Percentiles rank a stretch among this genome's conserved stretches.
These are phyloP conservation scores for Berberis vulgaris DNA, from an alignment of 164 flowering plant genomes.

Conservation along the genomic window DNA sequence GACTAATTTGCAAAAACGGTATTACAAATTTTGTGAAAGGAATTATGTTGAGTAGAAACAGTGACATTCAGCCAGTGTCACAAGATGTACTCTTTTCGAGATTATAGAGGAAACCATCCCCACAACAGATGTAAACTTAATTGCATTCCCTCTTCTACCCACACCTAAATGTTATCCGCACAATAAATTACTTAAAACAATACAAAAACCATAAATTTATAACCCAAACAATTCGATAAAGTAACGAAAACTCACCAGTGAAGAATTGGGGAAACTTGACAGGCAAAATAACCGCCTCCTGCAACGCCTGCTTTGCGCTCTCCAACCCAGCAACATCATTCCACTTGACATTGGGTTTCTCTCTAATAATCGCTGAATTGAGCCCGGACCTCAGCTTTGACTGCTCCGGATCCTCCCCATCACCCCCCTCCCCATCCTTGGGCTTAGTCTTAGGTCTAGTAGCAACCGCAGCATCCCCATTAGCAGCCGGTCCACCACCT, in stretches of 20 bases:
- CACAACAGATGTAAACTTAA: no score
- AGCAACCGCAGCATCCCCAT: conserved; percentile 84
- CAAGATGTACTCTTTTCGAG: no score
- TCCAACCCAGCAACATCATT: conserved; percentile 94
- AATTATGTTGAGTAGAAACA: no score
- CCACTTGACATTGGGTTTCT: conserved; percentile 98
- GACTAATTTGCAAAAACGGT: no score
- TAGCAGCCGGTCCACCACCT: conserved; percentile 62
- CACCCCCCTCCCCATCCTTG: conserved; percentile 50
- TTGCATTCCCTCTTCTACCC: no score
- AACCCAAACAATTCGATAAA: not conserved
- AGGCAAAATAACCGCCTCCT: conserved; percentile 95
- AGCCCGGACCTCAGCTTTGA: conserved; percentile 75
- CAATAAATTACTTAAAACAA: no score
- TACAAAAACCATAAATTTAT: not conserved
- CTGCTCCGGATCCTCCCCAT: conserved; percentile 87
- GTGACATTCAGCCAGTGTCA: no score
- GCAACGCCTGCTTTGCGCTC: conserved; percentile 93
- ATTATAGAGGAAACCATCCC: no score
- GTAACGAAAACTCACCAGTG: conserved; percentile 41
- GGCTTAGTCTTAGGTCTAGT: conserved; percentile 74
- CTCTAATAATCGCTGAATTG: conserved; percentile 85
- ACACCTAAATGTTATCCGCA: no score
- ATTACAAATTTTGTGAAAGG: no score
- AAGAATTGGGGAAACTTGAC: conserved; percentile 97